Evolutionary conservation across 139 green algal species (phyloP), one percentile per base, ranked within the genome.

Genomic region (Chlamydomonas schloesseri): DNA sequence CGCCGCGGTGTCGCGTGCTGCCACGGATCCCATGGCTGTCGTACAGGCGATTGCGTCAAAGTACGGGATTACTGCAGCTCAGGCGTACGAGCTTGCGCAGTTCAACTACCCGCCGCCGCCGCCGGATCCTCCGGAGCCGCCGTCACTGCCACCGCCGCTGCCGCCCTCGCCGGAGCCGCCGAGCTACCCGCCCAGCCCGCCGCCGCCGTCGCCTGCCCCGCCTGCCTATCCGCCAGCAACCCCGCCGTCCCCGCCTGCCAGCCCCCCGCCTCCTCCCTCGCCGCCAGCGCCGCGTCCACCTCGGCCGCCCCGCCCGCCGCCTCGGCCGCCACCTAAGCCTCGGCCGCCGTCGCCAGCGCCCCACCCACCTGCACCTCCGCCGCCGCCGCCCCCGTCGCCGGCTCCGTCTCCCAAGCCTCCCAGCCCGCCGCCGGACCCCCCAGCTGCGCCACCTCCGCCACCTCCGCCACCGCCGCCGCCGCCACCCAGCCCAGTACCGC

Each of bases 101-200:
- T 73, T 73, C 34, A 53, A 73, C 69, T 73, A n/a, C 69, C 69
- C 69, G 69, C 69, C 69, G 21, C 69, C 69, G 69, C 69, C 69
- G 33, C 69, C 69, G 8, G 50, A 34, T 34, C 69, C 69, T 20
- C 69, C 69, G 0, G 69, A 73, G 33, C 67, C 67, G n/a, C 67
- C 67, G 10, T 24, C 4, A 1, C 67, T 31, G 11, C n/a, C n/a
- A 31, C 67, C 69, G 21, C 69, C 69, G 1, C 17, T 17, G 34
- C 69, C 69, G 34, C 69, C 69, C 9, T 53, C 69, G 69, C 69
- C 69, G 21, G 34, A 31, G 14, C 34, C 69, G 69, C 69, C 69
- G 11, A 46, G 28, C 42, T 50, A 50, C 42, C 42, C 42, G 17
- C 67, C 67, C 55, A 60, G 55, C 17, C 55, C 55, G 31, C 29